A percentile compares a stretch with the other conserved stretches of the same genome.
Conservation (phyloP, 1,284 basidiomycete genomes). For the Malassezia psittaci region DNA sequence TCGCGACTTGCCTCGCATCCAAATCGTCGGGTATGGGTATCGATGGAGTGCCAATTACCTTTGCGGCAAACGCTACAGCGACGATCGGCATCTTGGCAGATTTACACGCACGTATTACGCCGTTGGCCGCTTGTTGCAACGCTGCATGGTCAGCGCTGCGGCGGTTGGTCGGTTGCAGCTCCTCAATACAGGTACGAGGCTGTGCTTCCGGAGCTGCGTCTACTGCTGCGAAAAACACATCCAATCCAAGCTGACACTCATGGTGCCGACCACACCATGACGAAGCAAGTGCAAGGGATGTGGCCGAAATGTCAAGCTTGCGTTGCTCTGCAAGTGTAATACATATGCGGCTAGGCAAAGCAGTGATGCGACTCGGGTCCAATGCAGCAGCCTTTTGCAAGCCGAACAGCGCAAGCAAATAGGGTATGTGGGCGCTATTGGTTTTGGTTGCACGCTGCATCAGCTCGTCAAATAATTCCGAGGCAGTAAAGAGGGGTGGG, state of each 20-base stretch:
- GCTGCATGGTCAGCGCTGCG: slow-evolving; percentile 1
- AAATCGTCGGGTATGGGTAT: background rate
- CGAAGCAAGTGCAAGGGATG: slow-evolving; percentile 4
- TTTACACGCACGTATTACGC: slow-evolving; percentile 1
- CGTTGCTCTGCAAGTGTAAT: background rate
- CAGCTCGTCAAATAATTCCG: slow-evolving; percentile 3
- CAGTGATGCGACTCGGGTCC: background rate
- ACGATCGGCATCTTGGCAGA: background rate
- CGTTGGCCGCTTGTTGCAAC: slow-evolving; percentile 7
- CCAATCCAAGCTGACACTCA: background rate
- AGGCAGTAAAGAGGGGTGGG: background rate
- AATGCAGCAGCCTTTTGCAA: background rate
- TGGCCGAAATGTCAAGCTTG: background rate
- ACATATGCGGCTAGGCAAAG: background rate
- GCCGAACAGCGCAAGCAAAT: background rate
- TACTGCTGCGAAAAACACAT: background rate
- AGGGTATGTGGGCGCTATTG: background rate
- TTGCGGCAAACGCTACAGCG: slow-evolving; percentile 3
- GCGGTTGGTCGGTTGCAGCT: background rate
- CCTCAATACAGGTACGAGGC: background rate
- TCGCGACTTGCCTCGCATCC: background rate
- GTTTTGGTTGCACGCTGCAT: background rate
- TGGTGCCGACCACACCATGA: slow-evolving; percentile 7
- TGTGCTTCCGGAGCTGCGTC: background rate
- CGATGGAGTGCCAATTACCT: slow-evolving; percentile 1